Conservation (phyloP, 179 eudicot species). For the Beta lomatogona region DNA sequence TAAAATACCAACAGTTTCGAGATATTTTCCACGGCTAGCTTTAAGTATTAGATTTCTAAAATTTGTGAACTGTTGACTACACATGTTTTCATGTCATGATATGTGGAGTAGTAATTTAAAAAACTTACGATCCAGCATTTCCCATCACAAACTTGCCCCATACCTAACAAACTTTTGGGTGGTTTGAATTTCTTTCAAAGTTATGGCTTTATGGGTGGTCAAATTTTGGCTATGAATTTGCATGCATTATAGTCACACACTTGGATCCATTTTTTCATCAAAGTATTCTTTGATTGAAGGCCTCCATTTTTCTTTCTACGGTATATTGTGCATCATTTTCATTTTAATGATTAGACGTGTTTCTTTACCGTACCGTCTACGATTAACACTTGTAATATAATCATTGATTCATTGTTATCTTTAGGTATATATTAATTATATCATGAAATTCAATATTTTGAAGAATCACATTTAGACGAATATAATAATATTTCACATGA, state of each 20-base stretch:
- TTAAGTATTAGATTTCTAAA: not conserved
- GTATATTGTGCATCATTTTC: too few species aligned
- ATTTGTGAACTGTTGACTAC: not conserved
- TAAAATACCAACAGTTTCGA: not conserved
- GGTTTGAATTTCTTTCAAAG: conserved; percentile 3
- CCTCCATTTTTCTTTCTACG: not conserved
- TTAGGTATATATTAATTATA: too few species aligned
- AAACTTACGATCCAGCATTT: not conserved
- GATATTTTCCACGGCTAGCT: conserved; percentile 19
- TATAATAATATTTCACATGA: too few species aligned
- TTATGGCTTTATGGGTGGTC: conserved; percentile 9
- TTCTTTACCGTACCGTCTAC: too few species aligned
- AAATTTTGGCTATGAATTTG: not conserved
- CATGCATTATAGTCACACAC: conserved; percentile 11
- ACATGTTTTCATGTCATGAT: not conserved
- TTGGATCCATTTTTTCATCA: conserved; percentile 4
- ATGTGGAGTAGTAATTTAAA: not conserved
- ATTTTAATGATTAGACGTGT: too few species aligned
- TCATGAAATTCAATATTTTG: too few species aligned
- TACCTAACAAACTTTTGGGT: not conserved
- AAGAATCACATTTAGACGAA: too few species aligned
- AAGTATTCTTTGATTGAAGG: not conserved
- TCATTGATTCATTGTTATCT: too few species aligned
- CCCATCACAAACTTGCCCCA: conserved; percentile 20
- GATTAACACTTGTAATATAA: too few species aligned